Percentiles rank a stretch among this genome's conserved stretches.
Conservation (phyloP, 2,329 filamentous ascomycete genomes). For the Penicillium capsulatum region DNA sequence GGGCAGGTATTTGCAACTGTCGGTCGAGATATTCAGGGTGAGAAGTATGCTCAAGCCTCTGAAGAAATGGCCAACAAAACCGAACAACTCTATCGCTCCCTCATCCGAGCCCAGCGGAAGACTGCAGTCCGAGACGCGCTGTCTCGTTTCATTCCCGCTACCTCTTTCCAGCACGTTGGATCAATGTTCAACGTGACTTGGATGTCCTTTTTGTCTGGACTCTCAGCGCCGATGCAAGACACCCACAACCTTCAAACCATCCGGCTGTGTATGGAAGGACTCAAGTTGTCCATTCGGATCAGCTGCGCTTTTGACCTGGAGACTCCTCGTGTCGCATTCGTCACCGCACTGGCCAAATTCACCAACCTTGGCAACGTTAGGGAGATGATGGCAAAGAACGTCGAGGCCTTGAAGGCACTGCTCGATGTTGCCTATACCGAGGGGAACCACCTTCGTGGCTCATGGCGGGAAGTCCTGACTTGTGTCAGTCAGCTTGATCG, state of each 20-base stretch:
- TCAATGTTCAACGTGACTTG: slow-evolving; percentile 99
- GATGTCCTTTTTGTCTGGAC: slow-evolving; percentile 97
- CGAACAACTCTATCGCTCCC: slow-evolving; percentile 84
- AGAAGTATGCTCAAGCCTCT: slow-evolving; percentile 90
- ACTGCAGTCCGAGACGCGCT: slow-evolving; percentile 66
- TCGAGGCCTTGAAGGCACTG: slow-evolving; percentile 87
- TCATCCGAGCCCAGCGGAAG: slow-evolving; percentile 83
- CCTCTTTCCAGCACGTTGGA: slow-evolving; percentile 89
- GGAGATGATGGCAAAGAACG: slow-evolving; percentile 92
- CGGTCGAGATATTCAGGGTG: slow-evolving; percentile 82
- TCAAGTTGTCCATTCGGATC: slow-evolving; percentile 89
- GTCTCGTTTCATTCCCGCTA: slow-evolving; percentile 81
- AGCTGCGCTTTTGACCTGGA: slow-evolving; percentile 89
- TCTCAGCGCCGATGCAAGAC: slow-evolving; percentile 91
- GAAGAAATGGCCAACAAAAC: slow-evolving; percentile 84
- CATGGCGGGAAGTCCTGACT: slow-evolving; percentile 93
- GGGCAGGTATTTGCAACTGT: slow-evolving; percentile 88
- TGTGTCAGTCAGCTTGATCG: slow-evolving; percentile 95
- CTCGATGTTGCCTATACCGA: slow-evolving; percentile 90
- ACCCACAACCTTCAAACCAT: slow-evolving; percentile 90
- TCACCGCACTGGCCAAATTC: slow-evolving; percentile 85
- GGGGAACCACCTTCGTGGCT: slow-evolving; percentile 80
- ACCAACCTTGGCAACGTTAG: slow-evolving; percentile 94
- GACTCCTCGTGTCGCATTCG: slow-evolving; percentile 91
- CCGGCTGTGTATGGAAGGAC: slow-evolving; percentile 86